These are phyloP conservation scores for Lipomyces orientalis DNA, from an alignment of 805 yeast genomes.

Conservation along the genomic window DNA sequence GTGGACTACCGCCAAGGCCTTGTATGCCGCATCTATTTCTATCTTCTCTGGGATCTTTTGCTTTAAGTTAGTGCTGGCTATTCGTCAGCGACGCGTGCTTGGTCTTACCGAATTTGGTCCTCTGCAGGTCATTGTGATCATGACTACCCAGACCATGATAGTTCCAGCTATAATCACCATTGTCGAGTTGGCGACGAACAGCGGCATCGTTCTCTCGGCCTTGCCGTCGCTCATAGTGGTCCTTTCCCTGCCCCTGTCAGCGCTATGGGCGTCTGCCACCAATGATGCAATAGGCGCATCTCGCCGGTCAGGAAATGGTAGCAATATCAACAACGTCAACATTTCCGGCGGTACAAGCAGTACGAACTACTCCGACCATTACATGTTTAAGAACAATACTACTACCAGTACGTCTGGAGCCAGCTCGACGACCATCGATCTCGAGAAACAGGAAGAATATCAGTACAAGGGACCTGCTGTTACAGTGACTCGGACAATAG, in stretches of 20 bases:
- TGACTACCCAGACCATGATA: slow-evolving; percentile 81
- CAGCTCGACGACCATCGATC: slow-evolving; percentile 17
- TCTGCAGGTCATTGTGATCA: slow-evolving; percentile 77
- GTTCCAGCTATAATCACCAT: slow-evolving; percentile 76
- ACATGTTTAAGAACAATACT: slow-evolving; percentile 14
- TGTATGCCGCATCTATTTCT: slow-evolving; percentile 72
- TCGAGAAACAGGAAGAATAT: slow-evolving; percentile 25
- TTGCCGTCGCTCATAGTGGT: slow-evolving; percentile 68
- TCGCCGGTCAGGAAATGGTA: slow-evolving; percentile 20
- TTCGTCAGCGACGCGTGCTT: slow-evolving; percentile 70
- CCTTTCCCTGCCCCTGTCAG: slow-evolving; percentile 76
- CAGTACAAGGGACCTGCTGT: slow-evolving; percentile 2
- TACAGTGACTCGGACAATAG: slow-evolving; percentile 34
- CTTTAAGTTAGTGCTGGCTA: slow-evolving; percentile 69
- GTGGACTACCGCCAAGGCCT: slow-evolving; percentile 48
- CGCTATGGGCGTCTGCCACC: slow-evolving; percentile 85
- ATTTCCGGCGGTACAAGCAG: not conserved
- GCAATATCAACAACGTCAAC: slow-evolving; percentile 8
- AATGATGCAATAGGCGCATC: slow-evolving; percentile 45
- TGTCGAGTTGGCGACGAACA: slow-evolving; percentile 52
- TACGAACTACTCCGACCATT: not conserved
- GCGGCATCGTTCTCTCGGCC: slow-evolving; percentile 50
- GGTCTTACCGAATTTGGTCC: slow-evolving; percentile 86
- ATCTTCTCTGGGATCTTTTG: slow-evolving; percentile 65
- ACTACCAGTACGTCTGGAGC: slow-evolving; percentile 13